Base-by-base conservation (phyloP, 2,329 filamentous ascomycete genomes). In the Claviceps quebecensis region DNA sequence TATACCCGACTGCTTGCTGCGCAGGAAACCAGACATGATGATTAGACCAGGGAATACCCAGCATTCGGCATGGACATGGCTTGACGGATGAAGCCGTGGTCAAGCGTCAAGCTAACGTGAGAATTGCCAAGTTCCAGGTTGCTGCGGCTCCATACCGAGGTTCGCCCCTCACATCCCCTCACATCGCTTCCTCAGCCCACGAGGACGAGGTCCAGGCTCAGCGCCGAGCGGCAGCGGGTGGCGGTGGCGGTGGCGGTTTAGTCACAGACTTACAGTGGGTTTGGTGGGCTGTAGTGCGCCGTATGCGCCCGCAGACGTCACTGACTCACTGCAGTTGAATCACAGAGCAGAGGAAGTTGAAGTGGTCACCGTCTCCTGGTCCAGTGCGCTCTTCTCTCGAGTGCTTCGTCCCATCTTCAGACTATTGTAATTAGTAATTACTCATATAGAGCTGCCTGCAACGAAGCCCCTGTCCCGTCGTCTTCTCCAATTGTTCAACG, bases 1-100 rank as follows among this genome's bases (percentile, higher is more conserved):
- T 60, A 98, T 85, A 62, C 93, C 93, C 52, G 88, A 81, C 75
- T 97, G 93, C 75, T 95, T 96, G 60, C 87, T 86, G 65, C 93
- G 78, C 56, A 98, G 72, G 65, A 97, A 91, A 60, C 86, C 81
- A 51, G 90, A 82, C 90, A 96, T 96, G 47, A 53, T 63, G 57
- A 48, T 50, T 39, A 38, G 38, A 22, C 36, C 22, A 22, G 34
- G 3, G 16, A 22, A 34, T 17, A 9, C 0, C 22, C 29, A n/a
- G 9, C 13, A 11, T 26, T 16, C 34, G 34, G 41, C n/a, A 16
- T 13, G 39, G 14, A 40, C 52, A 53, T 54, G 6, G 19, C 41
- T 49, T 39, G 16, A 47, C 17, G 19, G 22, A n/a, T 36, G 44
- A 23, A 44, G 44, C 9, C 23, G 29, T 34, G 29, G 29, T 34